phyloP scores from a whole-genome alignment of 345 rosid species.

The Laguncularia racemosa region DNA sequence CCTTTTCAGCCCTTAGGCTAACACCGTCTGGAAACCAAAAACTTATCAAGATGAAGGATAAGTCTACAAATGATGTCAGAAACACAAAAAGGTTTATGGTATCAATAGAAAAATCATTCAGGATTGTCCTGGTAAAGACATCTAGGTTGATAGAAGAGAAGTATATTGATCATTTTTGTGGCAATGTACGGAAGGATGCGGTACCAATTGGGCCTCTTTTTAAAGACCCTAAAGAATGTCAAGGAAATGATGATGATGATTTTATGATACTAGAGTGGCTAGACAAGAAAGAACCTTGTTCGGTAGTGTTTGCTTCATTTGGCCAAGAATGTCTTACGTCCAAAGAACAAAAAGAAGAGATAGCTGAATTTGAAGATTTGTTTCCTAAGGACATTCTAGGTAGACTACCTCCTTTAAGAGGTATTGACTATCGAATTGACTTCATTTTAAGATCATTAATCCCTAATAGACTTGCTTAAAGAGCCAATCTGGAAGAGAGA shows the following conservation, averaged over 20 bases:
- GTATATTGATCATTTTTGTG: conserved; percentile 20
- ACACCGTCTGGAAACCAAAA: background rate
- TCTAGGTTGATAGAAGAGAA: conserved; percentile 29
- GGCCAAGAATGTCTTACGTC: conserved; percentile 28
- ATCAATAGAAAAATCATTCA: conserved; percentile 3
- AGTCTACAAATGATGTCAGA: background rate
- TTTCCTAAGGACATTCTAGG: no score
- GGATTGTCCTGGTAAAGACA: conserved; percentile 19
- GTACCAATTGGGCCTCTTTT: conserved; percentile 30
- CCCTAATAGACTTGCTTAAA: no score
- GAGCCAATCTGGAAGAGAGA: no score
- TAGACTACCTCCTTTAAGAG: no score
- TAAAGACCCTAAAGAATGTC: conserved; percentile 3
- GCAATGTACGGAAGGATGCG: conserved; percentile 13
- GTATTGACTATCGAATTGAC: no score
- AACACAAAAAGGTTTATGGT: conserved; percentile 3
- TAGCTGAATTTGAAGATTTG: no score
- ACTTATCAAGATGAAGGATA: background rate
- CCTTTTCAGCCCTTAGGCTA: conserved; percentile 3
- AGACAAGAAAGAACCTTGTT: conserved; percentile 11
- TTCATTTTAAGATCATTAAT: no score
- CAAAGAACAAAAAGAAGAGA: conserved; percentile 21
- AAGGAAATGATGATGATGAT: conserved; percentile 4
- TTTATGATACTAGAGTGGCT: conserved; percentile 24
- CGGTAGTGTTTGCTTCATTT: conserved; percentile 26